A percentile compares a stretch with the other conserved stretches of the same genome.
Conservation (phyloP, 371 early-diverging fungal genomes). For the Gilbertella persicaria region DNA sequence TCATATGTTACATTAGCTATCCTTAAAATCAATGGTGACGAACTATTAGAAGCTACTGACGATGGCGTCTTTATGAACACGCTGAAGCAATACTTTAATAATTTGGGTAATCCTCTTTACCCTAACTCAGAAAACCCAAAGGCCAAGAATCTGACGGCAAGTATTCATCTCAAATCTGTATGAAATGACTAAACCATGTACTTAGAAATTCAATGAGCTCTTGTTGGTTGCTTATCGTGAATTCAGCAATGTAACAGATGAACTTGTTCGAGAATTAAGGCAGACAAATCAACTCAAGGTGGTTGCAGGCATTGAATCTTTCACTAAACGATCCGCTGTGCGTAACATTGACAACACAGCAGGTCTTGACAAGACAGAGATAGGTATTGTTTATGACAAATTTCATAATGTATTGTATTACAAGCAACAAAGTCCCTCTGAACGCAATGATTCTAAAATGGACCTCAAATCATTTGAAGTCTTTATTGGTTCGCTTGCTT, state of each 20-base stretch:
- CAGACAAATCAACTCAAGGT: conserved; percentile 91
- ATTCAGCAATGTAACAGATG: conserved; percentile 82
- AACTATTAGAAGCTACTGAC: conserved; percentile 79
- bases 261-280: conserved; percentile 79
- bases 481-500: conserved; percentile 57
- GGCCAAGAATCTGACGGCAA: conserved; percentile 62
- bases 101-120: conserved; percentile 69
- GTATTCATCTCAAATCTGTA: conserved; percentile 1
- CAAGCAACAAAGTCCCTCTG: conserved; percentile 38
- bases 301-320: conserved; percentile 93
- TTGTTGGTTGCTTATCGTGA: conserved; percentile 92
- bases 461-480: conserved; percentile 64
- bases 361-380: conserved; percentile 83
- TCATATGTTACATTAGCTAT: conserved; percentile 60
- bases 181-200: too few relatives aligned
- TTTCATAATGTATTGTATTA: conserved; percentile 86
- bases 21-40: conserved; percentile 91
- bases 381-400: conserved; percentile 86
- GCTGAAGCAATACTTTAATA: conserved; percentile 73
- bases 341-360: conserved; percentile 76
- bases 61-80: conserved; percentile 91
- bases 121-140: conserved; percentile 58
- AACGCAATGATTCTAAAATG: conserved; percentile 55
- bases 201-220: conserved; percentile 89
- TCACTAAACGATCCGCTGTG: conserved; percentile 86